phyloP scores from a whole-genome alignment of 352 stramenopile genomes.

The Globisporangium yorkense region DNA sequence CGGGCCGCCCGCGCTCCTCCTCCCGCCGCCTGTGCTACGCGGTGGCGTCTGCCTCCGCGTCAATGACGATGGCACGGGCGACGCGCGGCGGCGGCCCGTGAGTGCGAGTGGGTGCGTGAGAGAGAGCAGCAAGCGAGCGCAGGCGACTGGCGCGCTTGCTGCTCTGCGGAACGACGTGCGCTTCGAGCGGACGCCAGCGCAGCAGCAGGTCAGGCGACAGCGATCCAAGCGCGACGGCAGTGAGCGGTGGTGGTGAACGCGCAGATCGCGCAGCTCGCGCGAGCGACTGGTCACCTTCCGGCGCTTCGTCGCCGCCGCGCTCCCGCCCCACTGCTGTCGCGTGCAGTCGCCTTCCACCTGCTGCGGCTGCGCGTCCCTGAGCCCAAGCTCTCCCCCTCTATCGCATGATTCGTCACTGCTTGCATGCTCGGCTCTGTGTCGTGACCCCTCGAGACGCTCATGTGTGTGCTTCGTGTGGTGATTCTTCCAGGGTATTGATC shows the following conservation, averaged over 20 bases:
- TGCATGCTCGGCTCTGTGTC: not conserved
- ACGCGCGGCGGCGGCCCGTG: not conserved
- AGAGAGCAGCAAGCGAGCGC: constrained; percentile 5
- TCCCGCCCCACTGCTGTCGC: not conserved
- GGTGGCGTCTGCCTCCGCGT: not conserved
- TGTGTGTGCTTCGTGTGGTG: constrained; percentile 1
- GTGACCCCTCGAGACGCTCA: constrained; percentile 5
- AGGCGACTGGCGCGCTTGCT: not conserved
- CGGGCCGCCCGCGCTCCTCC: not conserved
- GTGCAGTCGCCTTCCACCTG: not conserved
- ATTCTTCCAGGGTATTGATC: constrained; percentile 95
- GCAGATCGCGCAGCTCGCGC: not conserved
- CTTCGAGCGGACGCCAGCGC: constrained; percentile 1
- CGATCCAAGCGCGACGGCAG: not conserved
- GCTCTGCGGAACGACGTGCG: constrained; percentile 3
- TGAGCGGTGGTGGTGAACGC: not conserved
- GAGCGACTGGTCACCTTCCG: not conserved
- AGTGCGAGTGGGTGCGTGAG: constrained; percentile 2
- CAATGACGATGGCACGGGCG: not conserved
- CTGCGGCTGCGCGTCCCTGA: not conserved
- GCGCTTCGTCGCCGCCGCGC: not conserved
- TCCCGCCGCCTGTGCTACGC: constrained; percentile 3
- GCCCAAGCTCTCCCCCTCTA: constrained; percentile 7
- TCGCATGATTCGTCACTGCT: not conserved
- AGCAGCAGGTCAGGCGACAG: not conserved